Evolutionary conservation across 2,329 filamentous ascomycete genomes (phyloP).

Genomic region (Calonectria pteridis): DNA sequence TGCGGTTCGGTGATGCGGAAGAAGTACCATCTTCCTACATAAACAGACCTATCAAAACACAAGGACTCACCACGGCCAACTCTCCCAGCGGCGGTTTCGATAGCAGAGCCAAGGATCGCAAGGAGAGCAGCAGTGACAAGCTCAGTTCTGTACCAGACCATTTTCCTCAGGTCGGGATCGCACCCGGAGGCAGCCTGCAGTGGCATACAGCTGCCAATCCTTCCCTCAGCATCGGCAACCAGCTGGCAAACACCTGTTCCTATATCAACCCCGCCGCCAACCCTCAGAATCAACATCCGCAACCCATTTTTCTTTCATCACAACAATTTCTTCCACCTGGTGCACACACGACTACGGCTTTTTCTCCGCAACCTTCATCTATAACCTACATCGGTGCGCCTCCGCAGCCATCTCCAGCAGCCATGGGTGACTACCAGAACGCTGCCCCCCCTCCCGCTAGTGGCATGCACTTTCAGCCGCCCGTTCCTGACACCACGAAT

Average conservation of each 20-base stretch:
- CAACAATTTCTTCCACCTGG: constrained; percentile 10
- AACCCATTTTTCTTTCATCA: neutral
- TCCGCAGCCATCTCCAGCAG: constrained; percentile 41
- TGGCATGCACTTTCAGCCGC: constrained; percentile 69
- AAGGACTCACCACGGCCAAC: constrained; percentile 36
- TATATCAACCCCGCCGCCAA: constrained; percentile 15
- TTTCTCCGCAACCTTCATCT: constrained; percentile 20
- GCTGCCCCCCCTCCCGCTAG: constrained; percentile 52
- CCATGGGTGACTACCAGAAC: constrained; percentile 58
- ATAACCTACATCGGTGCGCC: constrained; percentile 47
- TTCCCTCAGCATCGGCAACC: constrained; percentile 47
- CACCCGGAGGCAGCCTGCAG: constrained; percentile 42
- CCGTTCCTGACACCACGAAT: constrained; percentile 68
- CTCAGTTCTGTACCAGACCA: constrained; percentile 31
- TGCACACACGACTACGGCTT: neutral
- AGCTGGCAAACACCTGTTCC: constrained; percentile 38
- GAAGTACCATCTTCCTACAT: constrained; percentile 21
- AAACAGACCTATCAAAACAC: constrained; percentile 16
- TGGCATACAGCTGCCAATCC: constrained; percentile 53
- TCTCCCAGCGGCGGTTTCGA: constrained; percentile 43
- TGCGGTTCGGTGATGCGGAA: constrained; percentile 45
- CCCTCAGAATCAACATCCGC: constrained; percentile 28
- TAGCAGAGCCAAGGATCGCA: constrained; percentile 24
- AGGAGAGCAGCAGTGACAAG: constrained; percentile 23
- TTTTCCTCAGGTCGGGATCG: constrained; percentile 48